Conservation (phyloP, 306 rosid genomes). For the Pyrus pyrifolia region DNA sequence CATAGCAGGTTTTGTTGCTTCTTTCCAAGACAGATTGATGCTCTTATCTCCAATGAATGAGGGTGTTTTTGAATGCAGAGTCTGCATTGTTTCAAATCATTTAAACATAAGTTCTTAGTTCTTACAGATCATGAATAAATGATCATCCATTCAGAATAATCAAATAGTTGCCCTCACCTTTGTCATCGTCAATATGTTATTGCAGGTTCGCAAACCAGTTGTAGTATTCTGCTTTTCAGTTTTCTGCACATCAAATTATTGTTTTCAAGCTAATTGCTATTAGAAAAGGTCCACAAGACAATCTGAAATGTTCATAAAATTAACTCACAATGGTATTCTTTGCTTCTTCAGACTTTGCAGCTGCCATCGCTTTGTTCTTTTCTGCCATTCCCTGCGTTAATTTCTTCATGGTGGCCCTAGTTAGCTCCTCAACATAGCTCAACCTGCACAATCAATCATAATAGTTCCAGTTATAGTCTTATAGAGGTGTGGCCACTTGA, state of each 20-base stretch:
- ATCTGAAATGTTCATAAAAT: constrained; percentile 8
- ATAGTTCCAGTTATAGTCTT: background rate
- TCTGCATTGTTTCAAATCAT: constrained; percentile 22
- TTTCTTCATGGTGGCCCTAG: constrained; percentile 89
- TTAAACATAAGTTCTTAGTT: background rate
- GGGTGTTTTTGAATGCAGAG: constrained; percentile 63
- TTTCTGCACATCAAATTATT: constrained; percentile 45
- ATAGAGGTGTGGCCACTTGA: background rate
- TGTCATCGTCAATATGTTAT: constrained; percentile 82
- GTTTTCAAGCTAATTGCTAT: background rate
- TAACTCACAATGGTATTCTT: constrained; percentile 73
- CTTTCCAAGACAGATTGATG: constrained; percentile 94
- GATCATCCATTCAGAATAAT: background rate
- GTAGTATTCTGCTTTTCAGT: constrained; percentile 88
- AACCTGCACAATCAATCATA: constrained; percentile 40
- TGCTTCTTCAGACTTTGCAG: constrained; percentile 91
- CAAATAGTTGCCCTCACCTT: constrained; percentile 40
- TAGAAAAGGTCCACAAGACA: constrained; percentile 8
- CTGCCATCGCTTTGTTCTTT: constrained; percentile 85
- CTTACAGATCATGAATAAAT: constrained; percentile 3
- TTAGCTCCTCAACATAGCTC: constrained; percentile 75
- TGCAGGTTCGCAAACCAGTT: constrained; percentile 90
- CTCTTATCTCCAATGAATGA: constrained; percentile 84
- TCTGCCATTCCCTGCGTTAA: constrained; percentile 97
- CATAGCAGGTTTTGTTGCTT: constrained; percentile 50